These are phyloP conservation scores for Diplodia seriata DNA, from an alignment of 2,329 filamentous ascomycete genomes.

Conservation along the genomic window DNA sequence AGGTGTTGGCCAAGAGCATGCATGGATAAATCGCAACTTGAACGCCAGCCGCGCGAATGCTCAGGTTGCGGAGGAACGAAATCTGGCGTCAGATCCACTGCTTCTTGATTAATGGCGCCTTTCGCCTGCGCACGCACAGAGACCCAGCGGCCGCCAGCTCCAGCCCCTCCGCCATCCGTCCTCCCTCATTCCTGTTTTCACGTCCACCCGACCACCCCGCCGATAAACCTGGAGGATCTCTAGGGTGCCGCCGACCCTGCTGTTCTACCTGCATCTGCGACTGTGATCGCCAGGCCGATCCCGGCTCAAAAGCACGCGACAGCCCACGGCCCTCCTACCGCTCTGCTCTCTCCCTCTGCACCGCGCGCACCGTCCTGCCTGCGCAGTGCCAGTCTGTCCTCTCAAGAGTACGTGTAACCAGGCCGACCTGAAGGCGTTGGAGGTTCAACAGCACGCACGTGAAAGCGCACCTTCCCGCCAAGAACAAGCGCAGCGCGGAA, in stretches of 20 bases:
- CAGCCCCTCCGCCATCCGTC: conserved; percentile 5
- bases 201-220: conserved; percentile 17
- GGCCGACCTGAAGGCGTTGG: not conserved
- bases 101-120: conserved; percentile 26
- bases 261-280: conserved; percentile 27
- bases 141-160: conserved; percentile 15
- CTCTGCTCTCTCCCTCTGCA: conserved; percentile 23
- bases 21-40: conserved; percentile 28
- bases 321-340: conserved; percentile 28
- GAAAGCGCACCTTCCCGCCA: conserved; percentile 25
- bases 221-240: conserved; percentile 23
- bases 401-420: conserved; percentile 9
- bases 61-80: conserved; percentile 14
- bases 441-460: conserved; percentile 23
- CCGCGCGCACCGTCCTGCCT: conserved; percentile 25
- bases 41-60: conserved; percentile 25
- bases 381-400: conserved; percentile 29
- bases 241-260: conserved; percentile 25
- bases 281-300: conserved; percentile 29
- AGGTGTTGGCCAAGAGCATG: conserved; percentile 20
- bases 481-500: conserved; percentile 28
- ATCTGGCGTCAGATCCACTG: conserved; percentile 29
- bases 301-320: conserved; percentile 33
- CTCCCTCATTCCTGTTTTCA: not conserved
- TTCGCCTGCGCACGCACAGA: conserved; percentile 20